Base-by-base conservation (phyloP, 2,329 filamentous ascomycete genomes). In the Neonectria ditissima region DNA sequence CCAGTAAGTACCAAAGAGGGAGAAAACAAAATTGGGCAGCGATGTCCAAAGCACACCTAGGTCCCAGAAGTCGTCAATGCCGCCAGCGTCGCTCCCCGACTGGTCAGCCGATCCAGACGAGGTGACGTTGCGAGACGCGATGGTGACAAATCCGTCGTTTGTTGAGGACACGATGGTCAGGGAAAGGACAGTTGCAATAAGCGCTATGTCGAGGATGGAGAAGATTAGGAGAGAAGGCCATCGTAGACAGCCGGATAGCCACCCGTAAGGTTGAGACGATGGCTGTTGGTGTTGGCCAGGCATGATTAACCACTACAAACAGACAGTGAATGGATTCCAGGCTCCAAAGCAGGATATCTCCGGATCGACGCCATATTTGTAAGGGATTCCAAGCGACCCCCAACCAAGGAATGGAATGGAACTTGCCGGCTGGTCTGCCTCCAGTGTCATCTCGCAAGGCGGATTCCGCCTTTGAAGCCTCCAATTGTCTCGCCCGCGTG, bases 1-100 rank as follows among this genome's bases (percentile, higher is more conserved):
- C 62, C 62, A 65, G 37, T 65, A 62, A 18, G 62, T 59, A 16
- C 59, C 62, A 9, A 65, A 65, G 24, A 65, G 59, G 2, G 62
- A 47, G 9, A 65, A 58, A 6, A 62, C 59, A 44, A 65, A 65
- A 44, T 50, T 65, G 2, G 62, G 62, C 18, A 65, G 18, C 5
- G 62, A 50, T 20, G 62, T 65, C 62, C 62, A 65, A 13, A 65
- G 62, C 5, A 65, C 28, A 14, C 62, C 62, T 9, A 65, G 55
- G 13, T 53, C 59, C 62, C 59, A 65, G 20, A 59, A 55, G 20
- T 22, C 55, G 32, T 37, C 43, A 6, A 60, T 43, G 24, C 48
- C 34, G 16, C 16, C 26, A 10, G 18, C 8, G 8, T 50, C 32
- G 28, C 16, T 30, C n/a, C 14, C 44, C 5, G 44, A 26, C 14